Evolutionary conservation across 2,329 filamentous ascomycete species (phyloP).

Genomic region (Cercospora canescens): DNA sequence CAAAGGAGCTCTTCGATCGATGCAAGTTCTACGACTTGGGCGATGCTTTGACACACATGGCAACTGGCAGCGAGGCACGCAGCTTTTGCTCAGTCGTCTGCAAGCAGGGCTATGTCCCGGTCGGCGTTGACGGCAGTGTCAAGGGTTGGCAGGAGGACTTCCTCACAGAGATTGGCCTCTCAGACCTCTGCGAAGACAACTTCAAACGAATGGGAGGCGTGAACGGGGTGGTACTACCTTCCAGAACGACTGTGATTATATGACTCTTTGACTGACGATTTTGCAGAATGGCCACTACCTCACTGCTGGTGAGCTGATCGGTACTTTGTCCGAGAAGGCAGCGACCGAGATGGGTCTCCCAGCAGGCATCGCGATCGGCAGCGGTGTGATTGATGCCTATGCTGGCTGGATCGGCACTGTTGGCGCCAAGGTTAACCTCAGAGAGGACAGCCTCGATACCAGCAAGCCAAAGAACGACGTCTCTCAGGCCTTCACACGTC

Average conservation of each 20-base stretch:
- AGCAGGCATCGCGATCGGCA: constrained; percentile 86
- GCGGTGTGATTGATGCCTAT: constrained; percentile 96
- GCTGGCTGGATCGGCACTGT: constrained; percentile 98
- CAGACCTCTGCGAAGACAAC: constrained; percentile 78
- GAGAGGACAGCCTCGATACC: constrained; percentile 59
- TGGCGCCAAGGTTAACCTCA: constrained; percentile 85
- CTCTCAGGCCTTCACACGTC: constrained; percentile 86
- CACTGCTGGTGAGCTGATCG: constrained; percentile 89
- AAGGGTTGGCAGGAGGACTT: constrained; percentile 99
- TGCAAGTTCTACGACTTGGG: constrained; percentile 97
- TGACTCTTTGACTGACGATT: constrained; percentile 34
- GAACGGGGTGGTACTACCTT: constrained; percentile 75
- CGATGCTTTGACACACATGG: constrained; percentile 90
- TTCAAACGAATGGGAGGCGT: constrained; percentile 95
- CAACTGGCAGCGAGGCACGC: constrained; percentile 85
- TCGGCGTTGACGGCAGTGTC: constrained; percentile 95
- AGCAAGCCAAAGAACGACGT: constrained; percentile 76
- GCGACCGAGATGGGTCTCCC: constrained; percentile 80
- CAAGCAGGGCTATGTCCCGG: constrained; percentile 94
- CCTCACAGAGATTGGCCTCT: constrained; percentile 80
- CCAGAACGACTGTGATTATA: constrained; percentile 5
- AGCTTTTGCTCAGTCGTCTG: constrained; percentile 96
- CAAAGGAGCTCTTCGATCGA: constrained; percentile 79
- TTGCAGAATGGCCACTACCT: constrained; percentile 85
- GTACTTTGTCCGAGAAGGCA: constrained; percentile 79